Percentiles rank a stretch among this genome's conserved stretches.
Evolutionary conservation across 306 rosid species (phyloP).

Genomic region (Luffa aegyptiaca): DNA sequence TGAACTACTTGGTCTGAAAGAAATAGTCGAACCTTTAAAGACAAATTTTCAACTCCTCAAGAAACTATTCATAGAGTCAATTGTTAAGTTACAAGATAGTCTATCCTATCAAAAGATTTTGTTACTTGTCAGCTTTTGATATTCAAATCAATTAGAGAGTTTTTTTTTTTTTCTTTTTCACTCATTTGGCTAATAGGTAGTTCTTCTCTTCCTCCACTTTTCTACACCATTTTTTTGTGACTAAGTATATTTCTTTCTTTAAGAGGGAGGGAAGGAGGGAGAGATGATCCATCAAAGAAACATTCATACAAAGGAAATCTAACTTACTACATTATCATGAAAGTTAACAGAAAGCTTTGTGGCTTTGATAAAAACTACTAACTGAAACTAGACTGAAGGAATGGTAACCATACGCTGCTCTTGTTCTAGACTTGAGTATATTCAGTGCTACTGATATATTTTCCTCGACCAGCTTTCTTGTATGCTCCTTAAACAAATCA

Average conservation of each 20-base stretch:
- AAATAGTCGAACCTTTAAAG: background rate
- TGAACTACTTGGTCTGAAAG: background rate
- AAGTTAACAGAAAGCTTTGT: background rate
- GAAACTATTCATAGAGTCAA: background rate
- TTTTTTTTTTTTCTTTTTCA: background rate
- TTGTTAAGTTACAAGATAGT: background rate
- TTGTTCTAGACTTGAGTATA: slow-evolving; percentile 67
- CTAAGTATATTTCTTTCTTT: background rate
- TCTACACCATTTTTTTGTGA: background rate
- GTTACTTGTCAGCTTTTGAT: background rate
- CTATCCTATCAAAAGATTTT: background rate
- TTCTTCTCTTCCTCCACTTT: background rate
- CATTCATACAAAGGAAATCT: background rate
- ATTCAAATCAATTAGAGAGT: background rate
- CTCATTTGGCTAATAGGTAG: background rate
- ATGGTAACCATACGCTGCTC: slow-evolving; percentile 52
- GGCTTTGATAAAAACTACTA: background rate
- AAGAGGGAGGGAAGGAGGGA: background rate
- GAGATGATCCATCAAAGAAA: background rate
- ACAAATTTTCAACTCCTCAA: background rate
- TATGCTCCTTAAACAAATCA: slow-evolving; percentile 62
- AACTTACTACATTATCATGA: background rate
- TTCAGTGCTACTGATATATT: slow-evolving; percentile 56
- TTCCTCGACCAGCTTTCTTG: slow-evolving; percentile 74
- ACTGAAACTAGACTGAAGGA: background rate